Evolutionary conservation across 345 rosid genomes (phyloP), one percentile per base, ranked within the genome.

Genomic region (Salix caprea): DNA sequence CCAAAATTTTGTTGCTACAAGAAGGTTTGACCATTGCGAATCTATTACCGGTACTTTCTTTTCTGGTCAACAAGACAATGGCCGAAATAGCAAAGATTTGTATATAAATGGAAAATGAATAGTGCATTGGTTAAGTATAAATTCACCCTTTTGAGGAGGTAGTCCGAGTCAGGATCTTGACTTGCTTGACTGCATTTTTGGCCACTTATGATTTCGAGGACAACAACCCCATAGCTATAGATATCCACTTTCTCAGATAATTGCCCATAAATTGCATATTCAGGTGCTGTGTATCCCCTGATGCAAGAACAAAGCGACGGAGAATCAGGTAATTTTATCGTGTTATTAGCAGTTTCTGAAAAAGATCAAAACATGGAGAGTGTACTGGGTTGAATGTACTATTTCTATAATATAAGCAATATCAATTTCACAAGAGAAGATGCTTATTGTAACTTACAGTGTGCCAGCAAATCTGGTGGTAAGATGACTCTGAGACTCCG

Each of bases 381-480:
- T 39, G 42, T 0, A 39, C 42, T 39, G 42, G 11, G 42, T 39
- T 39, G 42, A 8, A 39, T 39, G 42, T 39, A 37, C 8, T 39
- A 39, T 39, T 39, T 39, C 9, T 39, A 39, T 39, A 8, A 39
- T 39, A 8, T 39, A 26, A 60, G 26, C 65, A 60, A 8, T 8
- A 60, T 19, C 30, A n/a, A 19, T 60, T n/a, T 8, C 24, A 60
- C 23, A 16, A 1, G 65, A 60, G 61, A 9, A 60, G 65, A 0
- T 19, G 23, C 61, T 54, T 10, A 40, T 11, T 2, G 0, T n/a
- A 32, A 76, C 88, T 78, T 75, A 88, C 88, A 88, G 46, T 28
- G 88, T 88, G 14, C 88, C 88, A 0, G 88, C 87, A 79, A 87
- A 87, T 77, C 61, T 84, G 67, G 88, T 85, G 82, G 85, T 84